Evolutionary conservation across 2,329 filamentous ascomycete genomes (phyloP).

Genomic region (Paracamarosporium sp.): DNA sequence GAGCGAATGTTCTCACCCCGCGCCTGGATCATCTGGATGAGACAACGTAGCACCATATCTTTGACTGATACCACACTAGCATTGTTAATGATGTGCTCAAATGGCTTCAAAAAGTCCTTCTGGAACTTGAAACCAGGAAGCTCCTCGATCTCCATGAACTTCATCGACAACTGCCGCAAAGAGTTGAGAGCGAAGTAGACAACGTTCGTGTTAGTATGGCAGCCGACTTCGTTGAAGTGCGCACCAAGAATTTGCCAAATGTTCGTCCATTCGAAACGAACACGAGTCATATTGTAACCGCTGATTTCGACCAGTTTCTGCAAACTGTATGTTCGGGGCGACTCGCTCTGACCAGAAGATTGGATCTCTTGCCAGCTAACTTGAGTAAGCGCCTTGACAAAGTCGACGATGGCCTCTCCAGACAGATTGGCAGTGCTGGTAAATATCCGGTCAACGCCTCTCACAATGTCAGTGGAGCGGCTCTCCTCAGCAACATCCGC

Average conservation of each 20-base stretch:
- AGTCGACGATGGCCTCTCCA: slow-evolving; percentile 93
- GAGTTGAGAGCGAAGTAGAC: slow-evolving; percentile 98
- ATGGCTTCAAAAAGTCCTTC: slow-evolving; percentile 98
- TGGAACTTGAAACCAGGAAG: slow-evolving; percentile 99
- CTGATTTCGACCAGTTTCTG: slow-evolving; percentile 99
- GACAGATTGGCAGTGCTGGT: slow-evolving; percentile 93
- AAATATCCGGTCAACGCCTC: slow-evolving; percentile 93
- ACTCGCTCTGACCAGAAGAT: slow-evolving; percentile 94
- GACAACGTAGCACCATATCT: slow-evolving; percentile 92
- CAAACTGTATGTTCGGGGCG: slow-evolving; percentile 92
- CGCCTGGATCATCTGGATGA: slow-evolving; percentile 99
- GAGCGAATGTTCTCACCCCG: slow-evolving; percentile 95
- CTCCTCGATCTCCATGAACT: slow-evolving; percentile 98
- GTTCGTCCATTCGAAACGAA: slow-evolving; percentile 96
- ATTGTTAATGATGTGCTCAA: slow-evolving; percentile 96
- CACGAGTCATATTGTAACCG: slow-evolving; percentile 99
- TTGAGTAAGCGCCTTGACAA: slow-evolving; percentile 88
- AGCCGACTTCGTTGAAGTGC: slow-evolving; percentile 98
- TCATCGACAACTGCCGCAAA: slow-evolving; percentile 93
- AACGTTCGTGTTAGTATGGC: slow-evolving; percentile 93
- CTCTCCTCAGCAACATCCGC: slow-evolving; percentile 90
- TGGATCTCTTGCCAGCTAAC: slow-evolving; percentile 99
- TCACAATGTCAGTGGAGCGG: slow-evolving; percentile 89
- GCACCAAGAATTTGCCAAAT: slow-evolving; percentile 98
- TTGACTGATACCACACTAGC: slow-evolving; percentile 91